Evolutionary conservation across 2,329 filamentous ascomycete genomes (phyloP), one percentile per base, ranked within the genome.

Genomic region (Pestalotiopsis sp.): DNA sequence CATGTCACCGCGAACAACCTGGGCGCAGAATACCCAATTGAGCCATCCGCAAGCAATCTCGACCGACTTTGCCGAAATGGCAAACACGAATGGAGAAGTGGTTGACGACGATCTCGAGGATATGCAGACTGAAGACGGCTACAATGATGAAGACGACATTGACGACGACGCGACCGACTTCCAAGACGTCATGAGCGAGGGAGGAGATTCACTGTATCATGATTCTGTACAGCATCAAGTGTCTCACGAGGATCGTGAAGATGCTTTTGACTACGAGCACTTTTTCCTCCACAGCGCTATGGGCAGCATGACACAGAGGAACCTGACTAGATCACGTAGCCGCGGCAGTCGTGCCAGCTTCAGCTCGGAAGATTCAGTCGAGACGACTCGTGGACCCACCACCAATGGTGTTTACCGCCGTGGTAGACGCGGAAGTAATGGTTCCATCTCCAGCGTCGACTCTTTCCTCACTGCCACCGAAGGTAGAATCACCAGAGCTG

Each of bases 181-280:
- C 9, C 76, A 78, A 9, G 79, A 80, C 57, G 76, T 76, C 57
- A 73, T 73, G 23, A 92, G 90, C 74, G 90, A 93, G 73, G 90
- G 90, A 71, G 84, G 88, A 74, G 86, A 90, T 66, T 88, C 88
- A 13, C 82, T 90, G 6, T 91, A 92, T 74, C 88, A 91, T 73
- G 90, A 91, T 73, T 83, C 86, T 0, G 78, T 85, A 62, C 84
- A 88, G 67, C 85, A 88, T 65, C 86, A 87, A 9, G 82, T 92
- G 5, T 93, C 94, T 0, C 95, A 98, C 75, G 95, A 98, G 81
- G 94, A 98, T 78, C 92, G 95, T 23, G 91, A 95, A 73, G 95
- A 98, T 79, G 95, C 95, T 1, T 98, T 98, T 76, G 95, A 98
- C 78, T 98, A 98, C 71, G 93, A 97, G 79, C 91, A 97, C 77